Percentiles rank a stretch among this genome's conserved stretches.
These are phyloP conservation scores for Ceriops zippeliana DNA, from an alignment of 345 rosid genomes.

Conservation along the genomic window DNA sequence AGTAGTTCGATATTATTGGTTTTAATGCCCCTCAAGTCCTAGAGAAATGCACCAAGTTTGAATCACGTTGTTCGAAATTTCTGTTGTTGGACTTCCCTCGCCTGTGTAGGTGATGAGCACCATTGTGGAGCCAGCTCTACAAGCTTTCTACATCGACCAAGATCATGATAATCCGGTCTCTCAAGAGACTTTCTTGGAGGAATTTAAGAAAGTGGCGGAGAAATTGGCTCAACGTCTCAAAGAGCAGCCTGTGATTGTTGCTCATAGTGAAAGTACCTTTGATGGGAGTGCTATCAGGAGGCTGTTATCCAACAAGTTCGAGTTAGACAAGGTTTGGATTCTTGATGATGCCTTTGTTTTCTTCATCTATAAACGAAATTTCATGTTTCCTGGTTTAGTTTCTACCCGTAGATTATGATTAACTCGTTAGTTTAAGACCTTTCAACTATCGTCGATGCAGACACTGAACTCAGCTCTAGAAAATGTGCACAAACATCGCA, in stretches of 20 bases:
- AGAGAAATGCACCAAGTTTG: neutral
- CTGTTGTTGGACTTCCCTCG: neutral
- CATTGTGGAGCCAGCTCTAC: conserved; percentile 66
- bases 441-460: conserved; percentile 31
- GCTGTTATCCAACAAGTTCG: conserved; percentile 75
- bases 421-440: too few species aligned
- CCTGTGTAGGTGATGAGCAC: conserved; percentile 59
- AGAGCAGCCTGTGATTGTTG: conserved; percentile 94
- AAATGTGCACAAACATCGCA: conserved; percentile 56
- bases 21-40: neutral
- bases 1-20: neutral
- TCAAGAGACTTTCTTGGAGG: conserved; percentile 54
- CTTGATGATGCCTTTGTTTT: neutral
- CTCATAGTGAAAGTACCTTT: conserved; percentile 78
- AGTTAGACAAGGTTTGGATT: conserved; percentile 65
- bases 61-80: neutral
- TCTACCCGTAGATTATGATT: too few species aligned
- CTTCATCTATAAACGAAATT: too few species aligned
- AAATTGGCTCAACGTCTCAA: conserved; percentile 66
- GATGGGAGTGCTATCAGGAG: conserved; percentile 80
- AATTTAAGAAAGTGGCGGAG: conserved; percentile 63
- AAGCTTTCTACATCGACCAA: conserved; percentile 31
- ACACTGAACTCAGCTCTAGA: conserved; percentile 50
- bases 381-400: too few species aligned
- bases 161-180: conserved; percentile 41